phyloP scores from a whole-genome alignment of 2,329 filamentous ascomycete species.

The Aspergillus ochraceus region DNA sequence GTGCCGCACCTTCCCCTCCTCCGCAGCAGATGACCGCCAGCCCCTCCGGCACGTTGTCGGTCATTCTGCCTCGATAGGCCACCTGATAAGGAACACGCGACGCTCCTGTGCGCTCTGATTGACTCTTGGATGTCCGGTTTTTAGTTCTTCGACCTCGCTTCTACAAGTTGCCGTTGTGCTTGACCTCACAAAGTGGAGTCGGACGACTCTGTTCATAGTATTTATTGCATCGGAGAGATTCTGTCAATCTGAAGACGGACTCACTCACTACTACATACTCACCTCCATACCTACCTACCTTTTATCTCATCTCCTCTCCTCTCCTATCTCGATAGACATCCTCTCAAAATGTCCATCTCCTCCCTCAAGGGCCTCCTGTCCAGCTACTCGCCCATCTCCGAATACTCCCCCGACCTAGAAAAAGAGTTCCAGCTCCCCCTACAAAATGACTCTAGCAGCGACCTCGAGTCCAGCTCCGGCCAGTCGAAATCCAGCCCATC shows the following conservation, averaged over 20 bases:
- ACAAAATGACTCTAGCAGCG: constrained; percentile 11
- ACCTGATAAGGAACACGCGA: constrained; percentile 14
- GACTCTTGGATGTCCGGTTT: neutral
- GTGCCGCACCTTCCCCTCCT: constrained; percentile 19
- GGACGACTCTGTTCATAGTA: neutral
- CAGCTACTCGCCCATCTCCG: constrained; percentile 26
- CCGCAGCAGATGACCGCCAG: constrained; percentile 13
- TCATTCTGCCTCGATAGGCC: constrained; percentile 21
- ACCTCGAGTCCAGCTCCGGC: constrained; percentile 18
- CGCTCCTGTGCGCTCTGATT: neutral
- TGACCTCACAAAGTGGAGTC: neutral
- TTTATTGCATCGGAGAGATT: neutral
- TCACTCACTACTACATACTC: neutral
- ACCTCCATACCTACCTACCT: neutral
- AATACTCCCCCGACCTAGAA: constrained; percentile 26
- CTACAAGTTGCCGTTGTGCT: neutral
- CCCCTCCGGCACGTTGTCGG: constrained; percentile 20
- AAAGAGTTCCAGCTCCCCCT: constrained; percentile 25
- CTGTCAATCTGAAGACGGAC: neutral
- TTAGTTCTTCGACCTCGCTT: neutral
- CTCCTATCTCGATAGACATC: neutral
- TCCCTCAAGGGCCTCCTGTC: constrained; percentile 32
- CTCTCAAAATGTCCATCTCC: constrained; percentile 29
- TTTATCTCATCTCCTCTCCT: too few species aligned
- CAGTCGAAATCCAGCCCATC: constrained; percentile 10